Evolutionary conservation across 2,329 filamentous ascomycete species (phyloP).

Genomic region (Microdochium bolleyi): DNA sequence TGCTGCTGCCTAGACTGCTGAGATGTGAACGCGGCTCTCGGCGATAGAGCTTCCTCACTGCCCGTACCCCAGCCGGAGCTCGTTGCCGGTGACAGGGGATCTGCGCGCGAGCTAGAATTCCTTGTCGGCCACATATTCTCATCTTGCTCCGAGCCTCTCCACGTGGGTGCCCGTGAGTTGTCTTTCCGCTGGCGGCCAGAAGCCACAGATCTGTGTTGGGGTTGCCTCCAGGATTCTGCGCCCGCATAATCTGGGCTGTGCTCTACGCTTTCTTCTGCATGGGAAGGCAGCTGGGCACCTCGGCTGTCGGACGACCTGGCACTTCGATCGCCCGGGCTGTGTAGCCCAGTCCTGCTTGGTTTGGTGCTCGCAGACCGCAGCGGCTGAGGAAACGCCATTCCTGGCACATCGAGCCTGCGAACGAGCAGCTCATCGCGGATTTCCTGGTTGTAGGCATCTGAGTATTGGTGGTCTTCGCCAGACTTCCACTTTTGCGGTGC

Average conservation of each 20-base stretch:
- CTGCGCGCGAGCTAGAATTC: background rate
- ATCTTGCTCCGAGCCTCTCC: background rate
- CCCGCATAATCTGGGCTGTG: background rate
- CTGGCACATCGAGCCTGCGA: background rate
- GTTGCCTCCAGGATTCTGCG: background rate
- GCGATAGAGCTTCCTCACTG: background rate
- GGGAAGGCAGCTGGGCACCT: background rate
- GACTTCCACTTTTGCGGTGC: conserved; percentile 14
- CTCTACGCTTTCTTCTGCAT: background rate
- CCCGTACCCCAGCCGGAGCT: background rate
- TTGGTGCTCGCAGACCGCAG: background rate
- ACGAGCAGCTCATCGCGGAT: too few relatives aligned
- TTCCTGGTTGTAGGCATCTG: background rate
- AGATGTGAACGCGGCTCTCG: background rate
- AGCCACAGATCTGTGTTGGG: background rate
- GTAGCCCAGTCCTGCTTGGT: background rate
- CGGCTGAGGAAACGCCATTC: background rate
- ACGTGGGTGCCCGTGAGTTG: background rate
- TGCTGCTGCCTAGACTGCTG: background rate
- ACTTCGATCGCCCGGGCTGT: background rate
- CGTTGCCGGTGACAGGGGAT: background rate
- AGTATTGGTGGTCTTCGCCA: background rate
- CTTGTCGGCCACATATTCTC: background rate
- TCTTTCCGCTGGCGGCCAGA: background rate
- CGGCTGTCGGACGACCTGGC: background rate